Percentiles rank a stretch among this genome's conserved stretches.
These are phyloP conservation scores for Silene uniflora DNA, from an alignment of 148 eudicot genomes.

Conservation along the genomic window DNA sequence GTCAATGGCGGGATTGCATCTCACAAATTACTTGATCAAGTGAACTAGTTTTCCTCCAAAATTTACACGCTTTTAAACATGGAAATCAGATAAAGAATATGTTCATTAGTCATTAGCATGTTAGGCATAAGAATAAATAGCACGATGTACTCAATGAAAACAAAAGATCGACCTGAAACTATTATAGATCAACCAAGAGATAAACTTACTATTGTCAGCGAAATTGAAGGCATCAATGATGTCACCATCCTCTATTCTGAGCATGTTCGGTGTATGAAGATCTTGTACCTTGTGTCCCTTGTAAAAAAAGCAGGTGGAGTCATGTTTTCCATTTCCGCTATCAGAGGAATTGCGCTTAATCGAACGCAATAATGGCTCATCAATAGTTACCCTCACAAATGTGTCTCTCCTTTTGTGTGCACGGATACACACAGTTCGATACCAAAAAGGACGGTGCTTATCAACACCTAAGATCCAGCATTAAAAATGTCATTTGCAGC, in stretches of 20 bases:
- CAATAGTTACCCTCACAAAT: conserved; percentile 11
- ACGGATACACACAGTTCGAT: conserved; percentile 12
- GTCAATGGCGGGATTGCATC: too few relatives aligned
- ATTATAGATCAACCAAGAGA: too few relatives aligned
- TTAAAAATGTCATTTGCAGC: background rate
- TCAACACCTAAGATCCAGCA: background rate
- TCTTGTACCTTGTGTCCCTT: background rate
- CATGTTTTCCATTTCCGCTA: conserved; percentile 2
- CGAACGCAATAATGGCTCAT: conserved; percentile 1
- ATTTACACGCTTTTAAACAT: too few relatives aligned
- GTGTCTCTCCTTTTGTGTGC: conserved; percentile 12
- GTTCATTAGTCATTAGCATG: too few relatives aligned
- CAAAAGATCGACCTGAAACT: too few relatives aligned
- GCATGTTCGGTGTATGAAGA: background rate
- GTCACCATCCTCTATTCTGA: conserved; percentile 4
- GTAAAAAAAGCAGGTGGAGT: conserved; percentile 1
- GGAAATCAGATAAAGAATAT: too few relatives aligned
- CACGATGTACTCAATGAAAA: too few relatives aligned
- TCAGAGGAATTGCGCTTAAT: background rate
- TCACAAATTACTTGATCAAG: too few relatives aligned
- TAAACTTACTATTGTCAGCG: background rate
- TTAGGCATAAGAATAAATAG: too few relatives aligned
- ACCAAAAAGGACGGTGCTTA: background rate
- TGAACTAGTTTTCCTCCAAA: too few relatives aligned
- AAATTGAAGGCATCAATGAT: conserved; percentile 17